These are phyloP conservation scores for Takashimella koratensis DNA, from an alignment of 1,284 basidiomycete genomes.

Conservation along the genomic window DNA sequence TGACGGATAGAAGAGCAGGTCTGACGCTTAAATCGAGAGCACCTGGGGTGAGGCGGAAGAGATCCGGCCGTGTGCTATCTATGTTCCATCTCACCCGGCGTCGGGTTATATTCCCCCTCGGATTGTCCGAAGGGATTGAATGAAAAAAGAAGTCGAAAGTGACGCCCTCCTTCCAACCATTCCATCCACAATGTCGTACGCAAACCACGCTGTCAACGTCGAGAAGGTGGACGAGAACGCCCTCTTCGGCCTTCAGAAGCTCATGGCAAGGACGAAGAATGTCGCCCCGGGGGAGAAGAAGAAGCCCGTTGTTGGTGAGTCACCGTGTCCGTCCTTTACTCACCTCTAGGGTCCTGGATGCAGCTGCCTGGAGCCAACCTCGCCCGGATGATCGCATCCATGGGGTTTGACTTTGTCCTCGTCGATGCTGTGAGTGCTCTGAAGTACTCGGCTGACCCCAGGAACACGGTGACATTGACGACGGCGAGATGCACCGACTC, in stretches of 20 bases:
- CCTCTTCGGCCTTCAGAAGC: constrained; percentile 20
- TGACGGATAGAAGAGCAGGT: not conserved
- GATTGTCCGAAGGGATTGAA: too few species aligned
- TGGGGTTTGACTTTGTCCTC: constrained; percentile 26
- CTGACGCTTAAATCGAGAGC: not conserved
- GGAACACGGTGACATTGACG: constrained; percentile 36
- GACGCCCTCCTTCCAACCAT: too few species aligned
- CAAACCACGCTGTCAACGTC: constrained; percentile 11
- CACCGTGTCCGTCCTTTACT: not conserved
- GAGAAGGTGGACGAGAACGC: constrained; percentile 5
- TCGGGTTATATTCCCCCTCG: too few species aligned
- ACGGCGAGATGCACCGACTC: constrained; percentile 30
- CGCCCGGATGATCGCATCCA: constrained; percentile 24
- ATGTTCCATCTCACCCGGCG: too few species aligned
- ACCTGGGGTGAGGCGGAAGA: not conserved
- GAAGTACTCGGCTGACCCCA: constrained; percentile 1
- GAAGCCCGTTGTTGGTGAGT: constrained; percentile 18
- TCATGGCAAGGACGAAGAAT: constrained; percentile 16
- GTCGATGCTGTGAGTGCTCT: constrained; percentile 10
- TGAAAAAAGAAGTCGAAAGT: too few species aligned
- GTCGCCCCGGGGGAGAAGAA: constrained; percentile 9
- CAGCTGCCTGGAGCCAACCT: constrained; percentile 26
- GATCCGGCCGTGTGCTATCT: constrained; percentile 1
- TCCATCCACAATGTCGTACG: constrained; percentile 21
- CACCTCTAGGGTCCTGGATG: constrained; percentile 21